Percentiles rank a stretch among this genome's conserved stretches.
Evolutionary conservation across 768 basidiomycete species (phyloP).

Genomic region (Podaxis mareebaensis): DNA sequence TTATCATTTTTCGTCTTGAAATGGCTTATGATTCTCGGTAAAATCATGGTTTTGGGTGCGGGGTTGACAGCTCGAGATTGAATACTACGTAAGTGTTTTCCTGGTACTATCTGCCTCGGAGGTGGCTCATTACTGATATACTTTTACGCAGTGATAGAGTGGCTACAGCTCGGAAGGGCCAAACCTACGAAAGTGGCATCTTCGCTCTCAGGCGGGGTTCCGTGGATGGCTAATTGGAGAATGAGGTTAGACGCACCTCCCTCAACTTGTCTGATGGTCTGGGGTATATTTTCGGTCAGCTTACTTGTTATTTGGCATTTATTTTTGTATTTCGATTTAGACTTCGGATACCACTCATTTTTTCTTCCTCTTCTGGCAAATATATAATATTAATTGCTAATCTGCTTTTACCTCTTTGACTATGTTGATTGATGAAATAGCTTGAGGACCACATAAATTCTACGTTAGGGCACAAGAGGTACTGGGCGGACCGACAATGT

Average conservation of each 20-base stretch:
- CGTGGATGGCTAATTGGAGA: not conserved
- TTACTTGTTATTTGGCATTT: not conserved
- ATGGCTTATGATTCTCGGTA: not conserved
- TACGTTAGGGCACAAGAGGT: not conserved
- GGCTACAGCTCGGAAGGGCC: not conserved
- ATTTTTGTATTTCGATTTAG: not conserved
- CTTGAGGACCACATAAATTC: not conserved
- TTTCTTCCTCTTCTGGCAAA: not conserved
- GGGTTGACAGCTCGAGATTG: conserved; percentile 79
- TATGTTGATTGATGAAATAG: not conserved
- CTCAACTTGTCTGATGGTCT: conserved; percentile 3
- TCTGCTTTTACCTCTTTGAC: not conserved
- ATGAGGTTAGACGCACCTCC: not conserved
- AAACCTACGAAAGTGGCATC: not conserved
- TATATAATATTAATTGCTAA: conserved; percentile 6
- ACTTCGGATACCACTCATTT: not conserved
- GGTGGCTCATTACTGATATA: not conserved
- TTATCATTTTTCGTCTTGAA: conserved; percentile 6
- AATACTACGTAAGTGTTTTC: conserved; percentile 75
- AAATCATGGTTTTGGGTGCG: not conserved
- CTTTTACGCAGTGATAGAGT: conserved; percentile 5
- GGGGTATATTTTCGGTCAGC: conserved; percentile 14
- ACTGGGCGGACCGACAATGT: not conserved
- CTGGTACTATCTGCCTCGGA: conserved; percentile 16
- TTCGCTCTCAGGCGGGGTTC: conserved; percentile 8